Base-by-base conservation (phyloP, 2,329 filamentous ascomycete genomes). In the Trichoderma sp. region DNA sequence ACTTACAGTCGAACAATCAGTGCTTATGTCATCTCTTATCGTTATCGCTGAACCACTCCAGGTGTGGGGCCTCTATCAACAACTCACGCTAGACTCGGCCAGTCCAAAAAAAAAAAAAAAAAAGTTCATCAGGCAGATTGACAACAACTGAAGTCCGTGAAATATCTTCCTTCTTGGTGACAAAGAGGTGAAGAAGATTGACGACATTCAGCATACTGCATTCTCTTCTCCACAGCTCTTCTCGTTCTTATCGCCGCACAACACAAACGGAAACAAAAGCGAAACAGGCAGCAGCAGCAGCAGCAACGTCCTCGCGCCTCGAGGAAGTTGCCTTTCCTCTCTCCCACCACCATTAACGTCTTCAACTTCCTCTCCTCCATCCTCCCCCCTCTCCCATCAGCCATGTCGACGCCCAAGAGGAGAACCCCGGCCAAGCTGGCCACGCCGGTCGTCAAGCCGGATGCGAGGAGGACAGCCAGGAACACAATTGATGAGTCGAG, bases 401-500 rank as follows among this genome's bases (percentile, higher is more conserved):
- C 73, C 67, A 86, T 87, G 82, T 85, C 85, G 67, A 83, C 85
- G 51, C 83, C 85, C 55, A 89, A 87, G 76, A 80, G 85, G 74
- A 89, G 87, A 81, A 79, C 82, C 65, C 78, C 84, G 67, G 79
- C 81, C 68, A 83, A 83, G 77, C 79, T 89, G 71, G 84, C 83
- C 65, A 77, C 82, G 66, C 87, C 87, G 0, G 78, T 80, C 15
- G 78, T 84, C 67, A 84, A 81, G 74, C 78, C 81, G 63, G 82
- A 79, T 72, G 84, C 84, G 65, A 85, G 84, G 73, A 74, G 79
- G 19, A 71, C 80, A 3, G 76, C 78, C 54, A 85, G 82, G 72
- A 75, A 78, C 48, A 80, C 78, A 64, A 81, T 89, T 67, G 83
- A 88, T 74, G 86, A 89, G 73, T 80, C 82, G n/a, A 82, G 79